Percentiles rank a stretch among this genome's conserved stretches.
phyloP scores from a whole-genome alignment of 257 asterid genomes.

The Linderniella brevidens region DNA sequence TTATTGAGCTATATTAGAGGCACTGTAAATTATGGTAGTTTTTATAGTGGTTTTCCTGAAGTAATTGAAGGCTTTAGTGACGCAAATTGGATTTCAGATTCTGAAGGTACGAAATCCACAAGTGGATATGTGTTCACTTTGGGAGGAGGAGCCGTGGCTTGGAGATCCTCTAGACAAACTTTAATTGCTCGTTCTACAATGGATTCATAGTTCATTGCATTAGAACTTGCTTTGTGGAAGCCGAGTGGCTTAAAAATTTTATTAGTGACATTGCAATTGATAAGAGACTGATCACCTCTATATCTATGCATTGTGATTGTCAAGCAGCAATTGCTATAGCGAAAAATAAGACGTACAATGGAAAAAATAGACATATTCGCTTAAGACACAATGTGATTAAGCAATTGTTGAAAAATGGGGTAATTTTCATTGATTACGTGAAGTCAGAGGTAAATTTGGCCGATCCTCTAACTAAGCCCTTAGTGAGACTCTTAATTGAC shows the following conservation, averaged over 20 bases:
- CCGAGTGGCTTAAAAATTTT: too few species aligned
- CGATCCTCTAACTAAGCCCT: constrained; percentile 7
- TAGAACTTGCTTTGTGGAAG: too few species aligned
- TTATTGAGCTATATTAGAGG: background rate
- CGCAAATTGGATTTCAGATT: background rate
- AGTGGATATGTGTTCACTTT: background rate
- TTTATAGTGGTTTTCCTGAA: background rate
- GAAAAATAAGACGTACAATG: background rate
- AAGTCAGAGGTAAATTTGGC: constrained; percentile 8
- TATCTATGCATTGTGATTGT: background rate
- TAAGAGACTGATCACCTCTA: background rate
- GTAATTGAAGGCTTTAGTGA: background rate
- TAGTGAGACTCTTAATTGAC: too few species aligned
- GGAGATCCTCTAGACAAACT: background rate
- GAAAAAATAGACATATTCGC: background rate
- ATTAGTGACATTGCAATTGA: background rate
- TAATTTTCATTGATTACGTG: constrained; percentile 12
- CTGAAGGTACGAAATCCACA: background rate
- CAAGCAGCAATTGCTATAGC: background rate
- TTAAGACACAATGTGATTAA: background rate
- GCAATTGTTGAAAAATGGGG: background rate
- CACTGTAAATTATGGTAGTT: background rate
- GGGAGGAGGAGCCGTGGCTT: background rate
- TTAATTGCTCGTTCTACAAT: background rate
- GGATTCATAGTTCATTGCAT: background rate